phyloP scores from a whole-genome alignment of 495 filamentous ascomycete genomes.

The Astrocystis sublimbata region DNA sequence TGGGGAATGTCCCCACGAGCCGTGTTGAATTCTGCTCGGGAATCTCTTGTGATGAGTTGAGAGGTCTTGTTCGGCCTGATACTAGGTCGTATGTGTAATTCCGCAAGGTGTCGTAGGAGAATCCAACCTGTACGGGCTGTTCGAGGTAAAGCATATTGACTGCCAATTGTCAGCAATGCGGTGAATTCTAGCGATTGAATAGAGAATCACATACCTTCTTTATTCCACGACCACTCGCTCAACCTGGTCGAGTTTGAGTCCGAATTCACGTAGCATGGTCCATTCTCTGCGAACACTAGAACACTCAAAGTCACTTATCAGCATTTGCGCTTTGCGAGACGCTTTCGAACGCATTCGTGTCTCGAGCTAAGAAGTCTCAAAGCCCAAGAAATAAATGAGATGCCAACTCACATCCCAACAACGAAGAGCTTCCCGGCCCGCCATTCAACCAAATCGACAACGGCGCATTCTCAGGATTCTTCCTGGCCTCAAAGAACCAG shows the following conservation, averaged over 20 bases:
- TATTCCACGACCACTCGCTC: slow-evolving; percentile 38
- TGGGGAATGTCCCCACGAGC: slow-evolving; percentile 61
- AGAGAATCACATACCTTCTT: slow-evolving; percentile 26
- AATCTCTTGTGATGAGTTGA: slow-evolving; percentile 39
- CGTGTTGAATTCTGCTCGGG: slow-evolving; percentile 62
- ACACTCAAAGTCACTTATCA: background rate
- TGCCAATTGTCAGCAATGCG: slow-evolving; percentile 19
- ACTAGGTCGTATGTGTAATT: slow-evolving; percentile 50
- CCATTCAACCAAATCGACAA: slow-evolving; percentile 38
- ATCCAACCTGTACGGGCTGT: slow-evolving; percentile 37
- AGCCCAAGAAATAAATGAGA: background rate
- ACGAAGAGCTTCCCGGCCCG: slow-evolving; percentile 31
- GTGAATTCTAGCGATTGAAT: background rate
- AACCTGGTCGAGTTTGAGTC: slow-evolving; percentile 36
- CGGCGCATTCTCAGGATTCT: slow-evolving; percentile 48
- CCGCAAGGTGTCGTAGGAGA: slow-evolving; percentile 37
- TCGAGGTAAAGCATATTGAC: slow-evolving; percentile 40
- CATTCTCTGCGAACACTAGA: slow-evolving; percentile 32
- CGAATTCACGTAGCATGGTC: slow-evolving; percentile 35
- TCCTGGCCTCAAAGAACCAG: slow-evolving; percentile 39
- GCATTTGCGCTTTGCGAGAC: background rate
- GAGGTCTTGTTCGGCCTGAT: slow-evolving; percentile 40
- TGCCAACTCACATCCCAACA: slow-evolving; percentile 22
- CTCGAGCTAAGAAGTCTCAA: background rate
- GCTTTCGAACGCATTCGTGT: background rate